Evolutionary conservation across 768 basidiomycete species (phyloP), one percentile per base, ranked within the genome.

Genomic region (Phanerochaete sordida): DNA sequence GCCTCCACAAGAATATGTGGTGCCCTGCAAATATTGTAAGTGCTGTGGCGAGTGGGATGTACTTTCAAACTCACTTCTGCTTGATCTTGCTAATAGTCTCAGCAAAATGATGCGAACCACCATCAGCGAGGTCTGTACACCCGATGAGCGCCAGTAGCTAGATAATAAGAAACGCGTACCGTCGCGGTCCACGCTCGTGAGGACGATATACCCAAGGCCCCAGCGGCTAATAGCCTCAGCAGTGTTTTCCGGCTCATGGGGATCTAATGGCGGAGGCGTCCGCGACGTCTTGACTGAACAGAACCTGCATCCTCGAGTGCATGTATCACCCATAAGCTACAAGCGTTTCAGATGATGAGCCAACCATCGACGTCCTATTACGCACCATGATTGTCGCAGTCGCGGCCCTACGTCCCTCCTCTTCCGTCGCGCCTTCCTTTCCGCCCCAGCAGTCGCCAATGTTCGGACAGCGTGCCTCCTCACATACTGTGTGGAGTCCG

Each of bases 361-460:
- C 43, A 48, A 13, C 39, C 39, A 43, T 43, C 16, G 37, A 21
- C 33, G 24, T 49, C 54, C 33, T 44, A 28, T 37, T 49, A 57
- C 81, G 60, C 63, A 93, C 95, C 97, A 99, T 98, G 72, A 99
- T 99, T 2, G 97, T 99, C 12, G 97, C 97, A 7, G 97, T 99
- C 24, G 97, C 97, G 51, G 84, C 83, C 60, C 85, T 86, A 65
- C 88, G 86, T 30, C 85, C 88, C 57, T 91, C 90, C 59, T 82
- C 83, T 55, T 87, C 85, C 7, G 82, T 84, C 44, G 73, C 78
- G 50, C 79, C 83, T 31, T 83, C 78, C 67, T 86, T 87, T 9
- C 95, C 95, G 44, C 97, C 94, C 97, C 97, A 99, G 69, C 97
- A 99, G 69, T 98, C 96, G n/a, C 96, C 97, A 58, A 99, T 98